Conservation (phyloP, 192 early-diverging fungal species). For the Coemansia sp. region DNA sequence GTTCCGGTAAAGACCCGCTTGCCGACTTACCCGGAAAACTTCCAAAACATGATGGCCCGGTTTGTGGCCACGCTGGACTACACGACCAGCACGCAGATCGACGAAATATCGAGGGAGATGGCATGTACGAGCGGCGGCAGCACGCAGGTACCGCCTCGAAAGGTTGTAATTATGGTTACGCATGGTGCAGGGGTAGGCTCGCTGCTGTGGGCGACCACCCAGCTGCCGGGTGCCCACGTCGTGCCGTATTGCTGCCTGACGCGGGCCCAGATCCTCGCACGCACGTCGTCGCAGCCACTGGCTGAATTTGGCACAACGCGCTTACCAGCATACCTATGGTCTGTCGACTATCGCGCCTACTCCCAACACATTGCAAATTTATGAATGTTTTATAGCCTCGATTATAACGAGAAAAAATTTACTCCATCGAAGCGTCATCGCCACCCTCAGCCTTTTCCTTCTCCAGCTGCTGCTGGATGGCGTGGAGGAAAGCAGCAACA, state of each 20-base stretch:
- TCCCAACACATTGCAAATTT: not conserved
- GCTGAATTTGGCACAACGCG: slow-evolving; percentile 28
- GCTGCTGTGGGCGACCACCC: slow-evolving; percentile 44
- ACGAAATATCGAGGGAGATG: not conserved
- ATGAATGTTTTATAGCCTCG: not conserved
- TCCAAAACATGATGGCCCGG: slow-evolving; percentile 46
- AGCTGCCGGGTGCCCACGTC: slow-evolving; percentile 18
- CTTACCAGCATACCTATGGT: slow-evolving; percentile 21
- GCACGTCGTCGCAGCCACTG: slow-evolving; percentile 18
- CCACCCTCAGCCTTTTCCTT: slow-evolving; percentile 22
- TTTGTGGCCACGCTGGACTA: slow-evolving; percentile 36
- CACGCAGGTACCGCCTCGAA: no score
- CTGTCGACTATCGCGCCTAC: slow-evolving; percentile 18
- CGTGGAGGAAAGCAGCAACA: slow-evolving; percentile 45
- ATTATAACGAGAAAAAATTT: not conserved
- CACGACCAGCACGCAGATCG: slow-evolving; percentile 6
- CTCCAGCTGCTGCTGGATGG: slow-evolving; percentile 43
- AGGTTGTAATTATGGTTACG: slow-evolving; percentile 41
- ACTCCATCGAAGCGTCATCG: slow-evolving; percentile 24
- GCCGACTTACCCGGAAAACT: slow-evolving; percentile 40
- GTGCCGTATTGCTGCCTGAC: slow-evolving; percentile 41
- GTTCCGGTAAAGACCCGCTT: not conserved
- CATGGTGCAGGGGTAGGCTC: slow-evolving; percentile 44
- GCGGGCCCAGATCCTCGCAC: slow-evolving; percentile 12
- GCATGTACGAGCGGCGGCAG: not conserved